Base-by-base conservation (phyloP, 768 basidiomycete genomes). In the Pisolithus sp. region DNA sequence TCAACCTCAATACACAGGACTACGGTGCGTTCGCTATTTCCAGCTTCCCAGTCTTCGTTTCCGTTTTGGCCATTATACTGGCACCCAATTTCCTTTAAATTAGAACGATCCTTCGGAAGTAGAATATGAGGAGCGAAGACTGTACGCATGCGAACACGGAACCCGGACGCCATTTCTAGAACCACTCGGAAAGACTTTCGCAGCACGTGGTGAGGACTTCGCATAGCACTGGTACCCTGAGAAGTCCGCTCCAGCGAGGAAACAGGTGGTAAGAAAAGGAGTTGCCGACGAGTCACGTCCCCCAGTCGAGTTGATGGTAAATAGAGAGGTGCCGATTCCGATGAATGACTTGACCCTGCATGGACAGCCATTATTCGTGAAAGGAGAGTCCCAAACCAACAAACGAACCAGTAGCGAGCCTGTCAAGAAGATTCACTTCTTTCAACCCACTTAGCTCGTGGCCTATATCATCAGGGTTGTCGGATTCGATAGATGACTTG, bases 1-100 rank as follows among this genome's bases (percentile, higher is more conserved):
- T 93, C 91, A 41, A 96, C 75, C 60, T 96, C 93, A 5, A 96
- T 83, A 53, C 88, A 93, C n/a, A 96, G 79, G 5, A 94, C 83
- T 21, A 94, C 83, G 0, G 89, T 90, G 44, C 85, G 77, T 65
- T 94, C 91, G 47, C 86, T 88, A 56, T 81, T 83, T 9, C 87
- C 85, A 38, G 86, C 86, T 54, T 82, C 73, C 31, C 72, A 65
- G 46, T 76, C 70, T 55, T 74, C 72, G 24, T 65, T 70, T n/a
- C 73, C 68, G 38, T 62, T 51, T 34, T 30, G 30, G 30, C 49
- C 59, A 24, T 68, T 65, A 18, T 49, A 34, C 17, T 53, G 50
- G 26, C 72, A 73, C 6, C 73, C 73, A 4, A 63, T 52, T 4
- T 64, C 63, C 12, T 63, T 57, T 13, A 46, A 49, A 34, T 46